Conservation (phyloP, 2,329 filamentous ascomycete species). For the Neonectria sp. region DNA sequence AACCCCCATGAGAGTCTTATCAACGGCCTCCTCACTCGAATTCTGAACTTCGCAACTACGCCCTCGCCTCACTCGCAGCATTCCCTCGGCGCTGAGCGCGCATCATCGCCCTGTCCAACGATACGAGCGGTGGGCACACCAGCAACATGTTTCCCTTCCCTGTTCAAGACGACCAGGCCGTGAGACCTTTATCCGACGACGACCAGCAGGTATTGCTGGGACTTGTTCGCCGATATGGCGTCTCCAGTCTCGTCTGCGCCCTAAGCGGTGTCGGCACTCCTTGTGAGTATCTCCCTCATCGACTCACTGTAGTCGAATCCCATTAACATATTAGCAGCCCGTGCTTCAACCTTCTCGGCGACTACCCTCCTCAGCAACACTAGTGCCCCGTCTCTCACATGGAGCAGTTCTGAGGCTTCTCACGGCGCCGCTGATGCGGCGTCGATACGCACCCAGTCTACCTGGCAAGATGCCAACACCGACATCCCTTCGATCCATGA, state of each 20-base stretch:
- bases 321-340: constrained; percentile 50
- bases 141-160: constrained; percentile 54
- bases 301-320: constrained; percentile 6
- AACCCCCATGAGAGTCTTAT: constrained; percentile 37
- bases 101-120: constrained; percentile 39
- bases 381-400: constrained; percentile 58
- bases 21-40: constrained; percentile 34
- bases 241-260: constrained; percentile 55
- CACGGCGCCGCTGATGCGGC: constrained; percentile 57
- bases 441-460: constrained; percentile 57
- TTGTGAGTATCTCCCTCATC: constrained; percentile 49
- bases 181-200: constrained; percentile 56
- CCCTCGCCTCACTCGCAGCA: constrained; percentile 24
- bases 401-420: constrained; percentile 59
- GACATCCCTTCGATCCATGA: constrained; percentile 55
- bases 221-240: constrained; percentile 57
- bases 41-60: constrained; percentile 16
- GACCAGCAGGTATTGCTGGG: constrained; percentile 56
- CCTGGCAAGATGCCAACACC: constrained; percentile 53
- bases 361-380: constrained; percentile 58
- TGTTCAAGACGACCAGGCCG: constrained; percentile 52
- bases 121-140: constrained; percentile 29
- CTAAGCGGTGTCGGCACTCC: constrained; percentile 54
- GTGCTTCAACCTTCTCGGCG: constrained; percentile 58
- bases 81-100: constrained; percentile 44